Base-by-base conservation (phyloP, 2,329 filamentous ascomycete species). In the Coniochaeta sp. region DNA sequence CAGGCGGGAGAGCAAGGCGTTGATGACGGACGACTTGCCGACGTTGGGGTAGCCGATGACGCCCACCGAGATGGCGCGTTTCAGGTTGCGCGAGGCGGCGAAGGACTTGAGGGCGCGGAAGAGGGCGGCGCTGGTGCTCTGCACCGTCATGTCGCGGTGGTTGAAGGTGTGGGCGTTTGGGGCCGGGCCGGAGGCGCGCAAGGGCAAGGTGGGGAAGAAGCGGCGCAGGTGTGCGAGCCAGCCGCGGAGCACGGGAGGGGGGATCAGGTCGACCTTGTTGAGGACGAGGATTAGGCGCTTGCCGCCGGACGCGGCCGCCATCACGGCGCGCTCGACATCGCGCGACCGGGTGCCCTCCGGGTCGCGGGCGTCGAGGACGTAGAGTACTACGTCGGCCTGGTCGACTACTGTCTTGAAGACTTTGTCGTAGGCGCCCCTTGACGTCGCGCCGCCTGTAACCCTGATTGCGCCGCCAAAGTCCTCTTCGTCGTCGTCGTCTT, bases 41-140 rank as follows among this genome's bases (percentile, higher is more conserved):
- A 96, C 93, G 72, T 97, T 97, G 68, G 93, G 93, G 74, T 96
- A 97, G 30, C 93, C 93, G 67, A 97, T 96, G 63, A 97, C 90
- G 65, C 93, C 93, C 62, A 97, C 93, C 22, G 90, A 93, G 68
- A 96, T 86, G 58, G 92, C 89, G 60, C 93, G 89, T 81, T 96
- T 96, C 66, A 97, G 79, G 72, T 96, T 88, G 68, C 90, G 89
- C 62, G 84, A 84, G 61, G 90, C 88, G 10, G 93, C 90, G 71
- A 90, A 97, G 50, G 90, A 88, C 80, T 97, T 97, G 62, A 97
- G 84, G 0, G 93, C 90, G 68, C 88, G 90, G 80, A 97, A 92
- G 10, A 97, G 84, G 0, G 91, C 87, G 58, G 89, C 83, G 5
- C 92, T 91, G 14, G 93, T 97, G 72, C 85, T 90, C 74, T 93